Evolutionary conservation across 225 moss, liverwort and hornwort genomes (phyloP), one percentile per base, ranked within the genome.

Genomic region (Physcomitrium patens): DNA sequence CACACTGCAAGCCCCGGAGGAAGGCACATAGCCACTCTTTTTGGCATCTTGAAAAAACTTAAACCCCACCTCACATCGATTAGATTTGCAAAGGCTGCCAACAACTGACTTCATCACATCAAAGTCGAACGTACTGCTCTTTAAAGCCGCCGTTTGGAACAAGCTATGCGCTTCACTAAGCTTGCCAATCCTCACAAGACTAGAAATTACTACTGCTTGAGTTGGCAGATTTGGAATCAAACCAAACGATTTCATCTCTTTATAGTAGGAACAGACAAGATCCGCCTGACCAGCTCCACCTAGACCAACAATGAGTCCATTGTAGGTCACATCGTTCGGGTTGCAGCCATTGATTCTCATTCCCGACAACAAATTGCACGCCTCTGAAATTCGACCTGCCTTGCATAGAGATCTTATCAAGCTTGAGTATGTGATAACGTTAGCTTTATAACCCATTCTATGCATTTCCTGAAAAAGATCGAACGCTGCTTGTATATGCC

Each of bases 391-490:
- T 28, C 83, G 80, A 9, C 86, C 86, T 28, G 78, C 83, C 68
- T 81, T 86, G n/a, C 86, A 72, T 9, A 86, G 69, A 20, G 80
- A 83, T 15, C 76, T 69, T 28, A 84, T 79, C 65, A 86, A 74
- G 24, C 86, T 84, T 4, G 86, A 86, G 65, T 86, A 86, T 10
- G 86, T 86, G 37, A 83, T 71, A 20, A 83, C 87, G 55, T 95
- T 92, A 47, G 92, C 86, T 73, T 85, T 81, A 68, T 67, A 80
- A 48, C 91, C 87, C 76, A 75, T 82, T 66, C 76, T 78, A 65
- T 84, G 72, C 92, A 95, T 95, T 16, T 91, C 92, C 66, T 86
- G 81, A 67, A 89, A 91, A 10, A 95, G 47, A n/a, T 77, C 73
- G 65, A 87, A 89, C 19, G 86, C 94, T 67, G 85, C 71, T 10